Evolutionary conservation across 371 early-diverging fungal genomes (phyloP).

Genomic region (Rhizoclosmatium hyalinum): DNA sequence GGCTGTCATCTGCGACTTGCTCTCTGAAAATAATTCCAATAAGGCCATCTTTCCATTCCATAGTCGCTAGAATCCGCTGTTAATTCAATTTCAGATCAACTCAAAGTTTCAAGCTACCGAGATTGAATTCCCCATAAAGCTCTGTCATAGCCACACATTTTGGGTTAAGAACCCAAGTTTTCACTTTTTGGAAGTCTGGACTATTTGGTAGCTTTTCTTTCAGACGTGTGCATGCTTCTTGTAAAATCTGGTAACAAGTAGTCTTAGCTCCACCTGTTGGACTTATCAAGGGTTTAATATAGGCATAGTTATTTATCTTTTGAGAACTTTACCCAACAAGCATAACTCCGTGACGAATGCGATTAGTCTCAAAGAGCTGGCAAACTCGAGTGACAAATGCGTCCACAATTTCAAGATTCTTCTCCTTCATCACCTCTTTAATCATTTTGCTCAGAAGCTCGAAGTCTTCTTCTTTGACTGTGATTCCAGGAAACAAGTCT

Average conservation of each 20-base stretch:
- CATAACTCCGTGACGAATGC: conserved; percentile 61
- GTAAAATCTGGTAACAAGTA: conserved; percentile 50
- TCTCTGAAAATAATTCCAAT: conserved; percentile 51
- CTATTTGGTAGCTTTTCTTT: conserved; percentile 38
- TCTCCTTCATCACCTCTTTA: conserved; percentile 41
- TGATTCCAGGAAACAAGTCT: conserved; percentile 55
- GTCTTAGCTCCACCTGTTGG: conserved; percentile 63
- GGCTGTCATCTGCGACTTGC: conserved; percentile 53
- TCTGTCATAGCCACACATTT: conserved; percentile 63
- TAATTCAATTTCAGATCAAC: not conserved
- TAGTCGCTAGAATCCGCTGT: conserved; percentile 40
- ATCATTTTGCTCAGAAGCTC: conserved; percentile 42
- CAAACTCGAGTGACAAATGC: conserved; percentile 48
- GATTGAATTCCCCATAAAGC: conserved; percentile 60
- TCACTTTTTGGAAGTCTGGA: conserved; percentile 47
- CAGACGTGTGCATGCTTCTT: conserved; percentile 44
- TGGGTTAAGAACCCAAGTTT: conserved; percentile 57
- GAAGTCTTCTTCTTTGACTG: conserved; percentile 49
- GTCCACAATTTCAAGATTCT: conserved; percentile 43
- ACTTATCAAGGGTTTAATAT: not conserved
- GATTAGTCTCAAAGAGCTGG: conserved; percentile 55
- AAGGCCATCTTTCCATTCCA: conserved; percentile 64
- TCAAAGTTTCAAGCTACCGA: conserved; percentile 16
- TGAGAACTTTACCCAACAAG: conserved; percentile 45
- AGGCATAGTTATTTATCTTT: not conserved